phyloP scores from a whole-genome alignment of 257 asterid species.

The Nyctanthes arbortristis region DNA sequence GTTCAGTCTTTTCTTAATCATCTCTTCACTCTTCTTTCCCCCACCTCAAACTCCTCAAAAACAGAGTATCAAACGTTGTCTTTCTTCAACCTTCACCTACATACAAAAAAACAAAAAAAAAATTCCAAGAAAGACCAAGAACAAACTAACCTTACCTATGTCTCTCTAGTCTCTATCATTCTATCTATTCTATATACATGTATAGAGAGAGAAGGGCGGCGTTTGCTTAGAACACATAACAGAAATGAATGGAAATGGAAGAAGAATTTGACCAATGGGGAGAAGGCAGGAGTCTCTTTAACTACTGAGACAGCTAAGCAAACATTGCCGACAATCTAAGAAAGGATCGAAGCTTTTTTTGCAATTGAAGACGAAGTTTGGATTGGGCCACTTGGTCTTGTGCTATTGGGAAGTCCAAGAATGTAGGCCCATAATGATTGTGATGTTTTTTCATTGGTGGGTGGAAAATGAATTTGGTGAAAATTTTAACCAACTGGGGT shows the following conservation, averaged over 20 bases:
- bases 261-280: slow-evolving; percentile 23
- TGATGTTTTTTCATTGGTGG: neutral
- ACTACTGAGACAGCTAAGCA: slow-evolving; percentile 41
- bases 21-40: neutral
- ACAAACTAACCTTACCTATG: no score
- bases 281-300: slow-evolving; percentile 27
- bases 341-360: slow-evolving; percentile 15
- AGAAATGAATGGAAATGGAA: slow-evolving; percentile 25
- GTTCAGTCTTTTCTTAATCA: slow-evolving; percentile 43
- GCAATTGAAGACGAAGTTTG: slow-evolving; percentile 26
- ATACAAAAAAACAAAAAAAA: no score
- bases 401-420: slow-evolving; percentile 13
- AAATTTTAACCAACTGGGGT: neutral
- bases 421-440: slow-evolving; percentile 27
- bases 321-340: slow-evolving; percentile 57
- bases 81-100: no score
- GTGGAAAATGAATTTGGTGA: neutral
- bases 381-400: slow-evolving; percentile 41
- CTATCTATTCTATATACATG: neutral
- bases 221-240: slow-evolving; percentile 23
- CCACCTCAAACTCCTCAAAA: no score
- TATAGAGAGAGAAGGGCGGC: neutral
- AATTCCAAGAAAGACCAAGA: no score
- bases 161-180: no score
- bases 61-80: no score